These are phyloP conservation scores for Populus hybrid DNA, from an alignment of 441 rosid genomes.

Conservation along the genomic window DNA sequence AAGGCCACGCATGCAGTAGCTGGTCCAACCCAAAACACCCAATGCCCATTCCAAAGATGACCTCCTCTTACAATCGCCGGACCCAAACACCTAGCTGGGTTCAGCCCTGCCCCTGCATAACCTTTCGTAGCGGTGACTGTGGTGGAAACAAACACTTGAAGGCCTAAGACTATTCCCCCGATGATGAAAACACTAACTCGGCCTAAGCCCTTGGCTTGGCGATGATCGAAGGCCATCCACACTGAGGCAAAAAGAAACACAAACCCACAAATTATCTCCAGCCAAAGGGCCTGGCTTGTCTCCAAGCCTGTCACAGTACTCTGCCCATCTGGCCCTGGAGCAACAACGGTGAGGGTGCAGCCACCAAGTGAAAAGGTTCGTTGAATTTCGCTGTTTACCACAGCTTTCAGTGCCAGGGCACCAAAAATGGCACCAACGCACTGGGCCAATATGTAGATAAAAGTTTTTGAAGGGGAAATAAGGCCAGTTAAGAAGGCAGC, in stretches of 20 bases:
- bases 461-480: not conserved
- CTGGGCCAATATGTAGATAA: constrained; percentile 30
- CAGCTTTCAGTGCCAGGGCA: constrained; percentile 25
- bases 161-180: not conserved
- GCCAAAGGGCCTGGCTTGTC: constrained; percentile 38
- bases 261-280: constrained; percentile 44
- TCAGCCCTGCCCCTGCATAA: constrained; percentile 12
- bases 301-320: not conserved
- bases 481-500: constrained; percentile 36
- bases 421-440: constrained; percentile 36
- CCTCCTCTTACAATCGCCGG: not conserved
- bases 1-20: constrained; percentile 30
- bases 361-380: constrained; percentile 37
- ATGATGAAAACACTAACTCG: not conserved
- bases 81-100: not conserved
- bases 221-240: constrained; percentile 40
- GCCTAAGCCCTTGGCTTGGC: constrained; percentile 39
- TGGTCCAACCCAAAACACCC: constrained; percentile 51
- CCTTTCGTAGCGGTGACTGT: constrained; percentile 10
- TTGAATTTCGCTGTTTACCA: not conserved
- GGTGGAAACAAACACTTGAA: not conserved
- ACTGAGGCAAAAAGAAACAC: constrained; percentile 40
- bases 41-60: constrained; percentile 21
- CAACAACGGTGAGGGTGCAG: constrained; percentile 29
- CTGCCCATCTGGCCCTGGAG: not conserved